phyloP scores from a whole-genome alignment of 306 rosid genomes.

The Hippophae gyantsensis region DNA sequence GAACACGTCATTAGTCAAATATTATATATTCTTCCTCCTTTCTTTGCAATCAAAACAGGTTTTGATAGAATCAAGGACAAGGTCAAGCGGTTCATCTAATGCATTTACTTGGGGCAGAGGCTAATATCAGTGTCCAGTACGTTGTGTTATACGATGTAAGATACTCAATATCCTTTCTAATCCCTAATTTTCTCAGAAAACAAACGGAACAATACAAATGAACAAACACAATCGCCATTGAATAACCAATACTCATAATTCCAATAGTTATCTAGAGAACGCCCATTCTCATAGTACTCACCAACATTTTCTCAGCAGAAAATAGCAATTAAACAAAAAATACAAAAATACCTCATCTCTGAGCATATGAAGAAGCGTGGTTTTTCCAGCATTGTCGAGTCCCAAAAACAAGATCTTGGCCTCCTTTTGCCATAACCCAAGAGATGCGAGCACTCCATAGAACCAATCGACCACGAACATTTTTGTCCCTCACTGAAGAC shows the following conservation, averaged over 20 bases:
- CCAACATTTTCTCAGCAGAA: not conserved
- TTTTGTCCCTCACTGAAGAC: slow-evolving; percentile 4
- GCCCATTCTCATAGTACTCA: not conserved
- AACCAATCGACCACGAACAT: slow-evolving; percentile 85
- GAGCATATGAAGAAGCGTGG: slow-evolving; percentile 89
- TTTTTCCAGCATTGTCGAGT: slow-evolving; percentile 84
- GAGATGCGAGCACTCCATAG: slow-evolving; percentile 76
- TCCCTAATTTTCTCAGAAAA: not conserved
- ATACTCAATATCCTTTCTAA: not conserved
- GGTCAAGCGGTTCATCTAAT: too few relatives aligned
- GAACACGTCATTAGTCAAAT: not conserved
- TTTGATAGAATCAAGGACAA: too few relatives aligned
- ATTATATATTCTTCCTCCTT: not conserved
- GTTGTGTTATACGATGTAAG: too few relatives aligned
- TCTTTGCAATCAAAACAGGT: too few relatives aligned
- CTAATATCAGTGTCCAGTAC: too few relatives aligned
- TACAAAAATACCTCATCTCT: slow-evolving; percentile 59
- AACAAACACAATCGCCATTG: not conserved
- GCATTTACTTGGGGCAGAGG: too few relatives aligned
- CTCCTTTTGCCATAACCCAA: slow-evolving; percentile 90
- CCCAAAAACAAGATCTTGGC: slow-evolving; percentile 90
- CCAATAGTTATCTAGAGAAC: not conserved
- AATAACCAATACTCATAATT: not conserved
- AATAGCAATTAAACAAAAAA: not conserved
- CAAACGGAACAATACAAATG: not conserved